phyloP scores from a whole-genome alignment of 2,329 filamentous ascomycete genomes.

The Tolypocladium paradoxum region DNA sequence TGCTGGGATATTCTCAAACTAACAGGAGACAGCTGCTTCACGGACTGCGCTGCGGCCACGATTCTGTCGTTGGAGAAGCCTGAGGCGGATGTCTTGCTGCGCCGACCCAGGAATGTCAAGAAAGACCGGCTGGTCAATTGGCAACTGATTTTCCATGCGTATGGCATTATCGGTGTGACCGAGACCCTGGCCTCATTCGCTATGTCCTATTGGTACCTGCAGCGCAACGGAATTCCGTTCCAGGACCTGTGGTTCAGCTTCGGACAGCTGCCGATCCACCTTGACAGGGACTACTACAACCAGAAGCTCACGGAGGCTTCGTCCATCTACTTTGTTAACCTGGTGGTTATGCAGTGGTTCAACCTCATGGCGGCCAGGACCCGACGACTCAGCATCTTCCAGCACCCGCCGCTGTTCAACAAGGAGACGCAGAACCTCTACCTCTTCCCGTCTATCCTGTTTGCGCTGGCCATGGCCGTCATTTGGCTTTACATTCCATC shows the following conservation, averaged over 20 bases:
- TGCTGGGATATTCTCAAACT: neutral
- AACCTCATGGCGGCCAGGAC: slow-evolving; percentile 62
- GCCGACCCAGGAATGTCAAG: slow-evolving; percentile 56
- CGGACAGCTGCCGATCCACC: slow-evolving; percentile 37
- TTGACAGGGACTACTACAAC: slow-evolving; percentile 43
- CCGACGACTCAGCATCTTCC: slow-evolving; percentile 54
- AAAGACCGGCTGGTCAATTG: slow-evolving; percentile 64
- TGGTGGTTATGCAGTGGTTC: slow-evolving; percentile 77
- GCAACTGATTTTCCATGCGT: slow-evolving; percentile 61
- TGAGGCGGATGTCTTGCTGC: slow-evolving; percentile 62
- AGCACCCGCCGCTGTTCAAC: slow-evolving; percentile 60
- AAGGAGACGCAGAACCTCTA: slow-evolving; percentile 54
- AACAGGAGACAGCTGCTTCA: slow-evolving; percentile 47
- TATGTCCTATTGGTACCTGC: slow-evolving; percentile 57
- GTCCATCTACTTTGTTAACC: slow-evolving; percentile 69
- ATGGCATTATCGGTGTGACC: slow-evolving; percentile 57
- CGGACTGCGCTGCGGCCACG: slow-evolving; percentile 63
- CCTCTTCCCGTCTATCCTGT: slow-evolving; percentile 59
- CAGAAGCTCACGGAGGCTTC: slow-evolving; percentile 51
- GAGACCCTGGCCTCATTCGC: slow-evolving; percentile 50
- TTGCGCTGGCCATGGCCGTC: slow-evolving; percentile 58
- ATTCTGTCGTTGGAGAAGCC: slow-evolving; percentile 67
- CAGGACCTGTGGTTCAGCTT: slow-evolving; percentile 57
- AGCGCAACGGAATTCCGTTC: slow-evolving; percentile 55
- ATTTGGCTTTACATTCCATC: slow-evolving; percentile 59